Evolutionary conservation across 352 stramenopile species (phyloP), one percentile per base, ranked within the genome.

Genomic region (Pythium coloratum): DNA sequence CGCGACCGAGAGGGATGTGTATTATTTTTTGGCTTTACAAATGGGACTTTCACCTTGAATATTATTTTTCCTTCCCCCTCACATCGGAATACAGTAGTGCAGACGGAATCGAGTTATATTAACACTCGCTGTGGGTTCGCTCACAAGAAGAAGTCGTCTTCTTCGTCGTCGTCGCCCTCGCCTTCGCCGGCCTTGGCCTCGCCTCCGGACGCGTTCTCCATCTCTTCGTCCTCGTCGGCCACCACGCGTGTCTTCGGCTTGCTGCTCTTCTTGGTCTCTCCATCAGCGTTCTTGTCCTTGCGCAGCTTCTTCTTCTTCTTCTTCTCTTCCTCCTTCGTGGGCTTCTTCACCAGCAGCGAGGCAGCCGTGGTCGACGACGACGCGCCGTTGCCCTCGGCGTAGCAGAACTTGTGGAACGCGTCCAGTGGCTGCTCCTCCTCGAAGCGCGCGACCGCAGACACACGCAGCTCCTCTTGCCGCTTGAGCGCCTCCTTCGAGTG

Each of bases 141-240:
- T 83, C 71, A 92, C 65, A 91, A 64, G 59, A 92, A 92, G 66
- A 91, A 91, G 47, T 92, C 84, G 28, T 92, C 82, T 14, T 76
- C 64, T 20, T 85, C 76, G 20, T 88, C 80, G 44, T 86, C 76
- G 13, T 49, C 40, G 16, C 14, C 42, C 42, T 49, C 42, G 42
- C 76, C 72, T 9, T 78, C 71, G 2, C 76, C 65, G 7, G 66
- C 64, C 8, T 73, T 59, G 5, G 72, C 60, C 55, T 73, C 56
- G 7, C 67, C 72, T 7, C 66, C 70, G 42, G 60, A 62, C 3
- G 59, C 64, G 10, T 60, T 46, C 28, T 81, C 71, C 13, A 72
- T 67, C 20, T 69, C 62, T 9, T 81, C 78, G 40, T 91, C 84
- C 46, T 80, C 73, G 34, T 92, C 82, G 4, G 81, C 84, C 44